Conservation (phyloP, 805 yeast genomes). For the Blastobotrys americana region DNA sequence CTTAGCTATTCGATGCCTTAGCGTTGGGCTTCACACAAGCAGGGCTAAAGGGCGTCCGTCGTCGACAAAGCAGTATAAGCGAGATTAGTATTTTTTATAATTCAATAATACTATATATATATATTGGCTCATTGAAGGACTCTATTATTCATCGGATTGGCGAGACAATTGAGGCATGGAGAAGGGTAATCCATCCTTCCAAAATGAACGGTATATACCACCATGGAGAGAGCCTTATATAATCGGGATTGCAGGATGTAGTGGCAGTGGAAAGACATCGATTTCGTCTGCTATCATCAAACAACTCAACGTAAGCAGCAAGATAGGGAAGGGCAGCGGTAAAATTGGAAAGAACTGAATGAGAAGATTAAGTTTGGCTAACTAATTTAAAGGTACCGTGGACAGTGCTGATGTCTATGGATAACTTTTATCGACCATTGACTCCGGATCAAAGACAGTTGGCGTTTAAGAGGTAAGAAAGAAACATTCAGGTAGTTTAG, state of each 20-base stretch:
- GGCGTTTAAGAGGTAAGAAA: constrained; percentile 50
- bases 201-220: constrained; percentile 45
- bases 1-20: too few relatives aligned
- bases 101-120: not conserved
- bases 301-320: constrained; percentile 41
- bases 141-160: not conserved
- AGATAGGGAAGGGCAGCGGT: too few relatives aligned
- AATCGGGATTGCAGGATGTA: constrained; percentile 79
- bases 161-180: not conserved
- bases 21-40: too few relatives aligned
- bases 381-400: constrained; percentile 72
- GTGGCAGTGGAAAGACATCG: constrained; percentile 92
- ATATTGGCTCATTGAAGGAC: not conserved
- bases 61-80: too few relatives aligned
- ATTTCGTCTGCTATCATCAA: constrained; percentile 78
- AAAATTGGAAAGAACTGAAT: too few relatives aligned
- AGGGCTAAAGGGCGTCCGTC: too few relatives aligned
- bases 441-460: constrained; percentile 47
- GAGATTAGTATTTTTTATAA: not conserved
- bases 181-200: constrained; percentile 9
- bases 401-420: constrained; percentile 85
- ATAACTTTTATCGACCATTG: constrained; percentile 82
- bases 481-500: too few relatives aligned
- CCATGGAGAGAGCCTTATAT: constrained; percentile 88
- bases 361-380: not conserved